Evolutionary conservation across 257 asterid genomes (phyloP), one percentile per base, ranked within the genome.

Genomic region (Fraxinus quadrangulata): DNA sequence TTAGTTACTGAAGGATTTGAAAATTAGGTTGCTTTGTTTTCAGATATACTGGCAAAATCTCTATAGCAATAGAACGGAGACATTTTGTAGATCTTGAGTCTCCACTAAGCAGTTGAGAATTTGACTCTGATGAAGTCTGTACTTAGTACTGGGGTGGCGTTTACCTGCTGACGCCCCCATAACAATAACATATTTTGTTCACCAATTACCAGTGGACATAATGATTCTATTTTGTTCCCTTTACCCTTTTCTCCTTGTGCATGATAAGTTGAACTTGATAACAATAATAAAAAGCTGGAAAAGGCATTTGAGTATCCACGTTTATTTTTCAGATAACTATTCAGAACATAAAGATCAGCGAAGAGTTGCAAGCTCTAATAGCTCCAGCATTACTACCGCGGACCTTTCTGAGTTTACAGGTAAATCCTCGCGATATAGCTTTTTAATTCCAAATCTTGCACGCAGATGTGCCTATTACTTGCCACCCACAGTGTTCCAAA

Each of bases 351-450:
- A 85, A 83, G 77, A 91, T 94, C 77, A 91, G 92, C 69, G 98
- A 91, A 47, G 90, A 88, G 74, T 45, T 94, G 77, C 97, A 94
- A 82, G 93, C 97, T 79, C 79, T 92, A 61, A 81, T 92, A 73
- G 93, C 96, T 86, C 98, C 98, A 76, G 97, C 97, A 70, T 34
- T 94, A 77, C 79, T 94, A 39, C 98, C 98, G 0, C 87, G 97
- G 77, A 83, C 94, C 5, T 91, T 92, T 85, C 77, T 90, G 19
- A 94, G 90, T 84, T 81, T 94, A 80, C 97, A 89, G 96, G 98
- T 90, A 87, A 79, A 31, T 13, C 51, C 24, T 23, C 5, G 0
- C 6, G 30, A 3, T 71, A 45, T 40, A 51, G 13, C 78, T 67
- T 70, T 77, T 69, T 59, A 49, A 16, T 74, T 70, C 31, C 31